Evolutionary conservation across 2,329 filamentous ascomycete species (phyloP).

Genomic region (Leptographium radiaticola): DNA sequence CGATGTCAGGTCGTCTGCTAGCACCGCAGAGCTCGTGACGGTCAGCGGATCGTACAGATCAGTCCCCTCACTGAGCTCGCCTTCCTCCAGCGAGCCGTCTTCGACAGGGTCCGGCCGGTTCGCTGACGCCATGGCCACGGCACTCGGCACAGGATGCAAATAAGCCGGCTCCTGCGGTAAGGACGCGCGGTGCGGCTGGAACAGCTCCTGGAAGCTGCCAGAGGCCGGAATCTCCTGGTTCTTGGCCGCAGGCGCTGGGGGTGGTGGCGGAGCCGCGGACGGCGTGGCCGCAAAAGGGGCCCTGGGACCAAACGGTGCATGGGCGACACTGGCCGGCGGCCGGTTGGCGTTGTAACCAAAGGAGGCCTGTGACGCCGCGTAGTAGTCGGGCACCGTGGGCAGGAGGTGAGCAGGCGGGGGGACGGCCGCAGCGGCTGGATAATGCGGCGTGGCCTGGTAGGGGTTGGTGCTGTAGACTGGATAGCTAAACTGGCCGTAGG

Average conservation of each 20-base stretch:
- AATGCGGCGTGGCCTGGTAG: neutral
- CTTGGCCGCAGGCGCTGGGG: neutral
- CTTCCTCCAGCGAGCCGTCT: neutral
- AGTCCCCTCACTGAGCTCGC: conserved; percentile 54
- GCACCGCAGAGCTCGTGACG: neutral
- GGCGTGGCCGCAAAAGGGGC: conserved; percentile 25
- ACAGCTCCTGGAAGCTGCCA: conserved; percentile 1
- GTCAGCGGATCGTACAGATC: conserved; percentile 37
- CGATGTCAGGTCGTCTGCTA: conserved; percentile 7
- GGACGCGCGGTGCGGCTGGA: neutral
- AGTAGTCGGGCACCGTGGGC: conserved; percentile 11
- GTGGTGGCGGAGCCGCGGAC: conserved; percentile 12
- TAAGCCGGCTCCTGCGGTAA: neutral
- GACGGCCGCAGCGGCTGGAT: neutral
- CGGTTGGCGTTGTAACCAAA: conserved; percentile 24
- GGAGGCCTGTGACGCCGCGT: conserved; percentile 19
- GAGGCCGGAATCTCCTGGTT: neutral
- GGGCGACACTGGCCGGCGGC: conserved; percentile 4
- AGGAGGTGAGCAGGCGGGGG: neutral
- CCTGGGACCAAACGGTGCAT: conserved; percentile 13
- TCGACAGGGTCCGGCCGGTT: neutral
- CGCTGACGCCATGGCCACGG: too few relatives aligned
- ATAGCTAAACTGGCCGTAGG: conserved; percentile 12
- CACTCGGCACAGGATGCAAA: neutral
- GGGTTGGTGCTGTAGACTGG: conserved; percentile 1